Conservation (phyloP, 148 eudicot species). For the Rhododendron williamsianum region DNA sequence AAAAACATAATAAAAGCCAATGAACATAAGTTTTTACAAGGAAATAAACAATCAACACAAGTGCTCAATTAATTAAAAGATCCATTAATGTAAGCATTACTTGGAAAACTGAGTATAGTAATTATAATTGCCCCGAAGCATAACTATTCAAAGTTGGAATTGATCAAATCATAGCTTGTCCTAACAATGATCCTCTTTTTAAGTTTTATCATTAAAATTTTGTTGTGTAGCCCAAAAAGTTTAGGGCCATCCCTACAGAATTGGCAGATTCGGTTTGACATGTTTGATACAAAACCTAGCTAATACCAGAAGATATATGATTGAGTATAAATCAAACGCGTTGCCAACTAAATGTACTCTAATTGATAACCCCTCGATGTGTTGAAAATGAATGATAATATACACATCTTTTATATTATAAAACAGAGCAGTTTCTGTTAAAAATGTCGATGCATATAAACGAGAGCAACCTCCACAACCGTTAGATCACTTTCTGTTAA, state of each 20-base stretch:
- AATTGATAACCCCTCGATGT: no score
- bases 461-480: no score
- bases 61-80: neutral
- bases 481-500: no score
- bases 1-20: neutral
- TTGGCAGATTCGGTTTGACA: neutral
- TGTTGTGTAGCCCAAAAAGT: neutral
- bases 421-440: no score
- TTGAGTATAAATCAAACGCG: neutral
- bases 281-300: neutral
- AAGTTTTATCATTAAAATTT: no score
- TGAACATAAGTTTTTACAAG: neutral
- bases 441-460: no score
- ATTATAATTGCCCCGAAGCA: neutral
- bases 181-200: neutral
- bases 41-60: neutral
- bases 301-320: neutral
- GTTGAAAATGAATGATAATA: no score
- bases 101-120: neutral
- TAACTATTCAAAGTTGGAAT: neutral
- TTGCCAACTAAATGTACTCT: neutral
- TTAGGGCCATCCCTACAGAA: neutral
- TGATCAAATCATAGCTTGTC: neutral
- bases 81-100: neutral
- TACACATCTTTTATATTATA: no score